phyloP scores from a whole-genome alignment of 1,139 yeast genomes.

The Citeromyces siamensis region DNA sequence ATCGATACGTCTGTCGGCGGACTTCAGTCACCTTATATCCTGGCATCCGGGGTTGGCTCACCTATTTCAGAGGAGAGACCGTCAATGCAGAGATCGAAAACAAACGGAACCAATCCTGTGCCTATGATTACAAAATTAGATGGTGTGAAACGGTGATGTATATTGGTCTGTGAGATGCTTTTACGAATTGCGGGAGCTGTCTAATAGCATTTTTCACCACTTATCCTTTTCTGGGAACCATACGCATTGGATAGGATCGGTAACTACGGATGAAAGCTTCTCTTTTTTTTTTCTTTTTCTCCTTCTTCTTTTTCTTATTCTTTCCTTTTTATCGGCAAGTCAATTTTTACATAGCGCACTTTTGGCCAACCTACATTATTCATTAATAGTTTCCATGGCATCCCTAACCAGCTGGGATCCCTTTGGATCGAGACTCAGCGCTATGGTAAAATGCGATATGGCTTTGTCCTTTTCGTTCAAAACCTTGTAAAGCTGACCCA shows the following conservation, averaged over 20 bases:
- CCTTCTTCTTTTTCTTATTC: conserved; percentile 2
- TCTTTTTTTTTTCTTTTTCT: too few species aligned
- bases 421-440: conserved; percentile 86
- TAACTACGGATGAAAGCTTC: too few species aligned
- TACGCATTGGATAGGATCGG: too few species aligned
- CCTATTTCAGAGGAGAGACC: background rate
- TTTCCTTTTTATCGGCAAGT: too few species aligned
- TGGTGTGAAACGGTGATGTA: conserved; percentile 5
- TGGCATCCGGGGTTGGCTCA: conserved; percentile 1
- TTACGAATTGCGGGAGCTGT: too few species aligned
- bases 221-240: too few species aligned
- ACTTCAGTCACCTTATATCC: conserved; percentile 1
- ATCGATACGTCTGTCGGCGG: conserved; percentile 3
- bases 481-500: conserved; percentile 79
- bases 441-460: conserved; percentile 76
- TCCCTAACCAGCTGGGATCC: conserved; percentile 82
- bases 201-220: too few species aligned
- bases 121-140: conserved; percentile 21
- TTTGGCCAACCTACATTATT: background rate
- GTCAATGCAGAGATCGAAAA: conserved; percentile 8
- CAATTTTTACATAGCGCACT: too few species aligned
- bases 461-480: conserved; percentile 70
- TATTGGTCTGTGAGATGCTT: too few species aligned
- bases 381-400: conserved; percentile 45
- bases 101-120: conserved; percentile 16